A percentile compares a stretch with the other conserved stretches of the same genome.
phyloP scores from a whole-genome alignment of 2,329 filamentous ascomycete genomes.

The Diaporthe citri region DNA sequence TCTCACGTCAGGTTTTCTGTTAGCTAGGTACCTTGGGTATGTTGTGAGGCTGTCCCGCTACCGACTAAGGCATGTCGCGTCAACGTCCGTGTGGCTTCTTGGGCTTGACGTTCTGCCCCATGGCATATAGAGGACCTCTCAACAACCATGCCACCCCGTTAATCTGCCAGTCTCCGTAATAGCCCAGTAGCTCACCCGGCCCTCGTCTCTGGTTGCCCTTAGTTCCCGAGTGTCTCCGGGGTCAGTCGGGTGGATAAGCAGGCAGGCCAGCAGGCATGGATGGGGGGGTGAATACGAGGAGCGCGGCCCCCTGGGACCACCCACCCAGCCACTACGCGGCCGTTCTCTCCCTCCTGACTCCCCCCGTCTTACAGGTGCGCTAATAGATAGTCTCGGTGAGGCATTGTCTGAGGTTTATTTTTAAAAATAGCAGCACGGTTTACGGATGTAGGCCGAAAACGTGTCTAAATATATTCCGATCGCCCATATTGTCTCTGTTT shows the following conservation, averaged over 20 bases:
- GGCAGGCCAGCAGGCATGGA: constrained; percentile 10
- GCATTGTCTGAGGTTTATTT: constrained; percentile 22
- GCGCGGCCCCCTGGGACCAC: constrained; percentile 10
- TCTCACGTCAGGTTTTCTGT: background rate
- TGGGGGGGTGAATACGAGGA: constrained; percentile 30
- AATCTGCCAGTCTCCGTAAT: background rate
- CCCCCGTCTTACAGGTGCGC: constrained; percentile 22
- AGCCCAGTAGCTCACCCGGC: background rate
- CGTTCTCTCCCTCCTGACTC: background rate
- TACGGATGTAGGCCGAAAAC: constrained; percentile 26
- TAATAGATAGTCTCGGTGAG: constrained; percentile 20
- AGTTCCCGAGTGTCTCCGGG: background rate
- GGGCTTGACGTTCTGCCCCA: background rate
- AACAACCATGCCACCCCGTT: background rate
- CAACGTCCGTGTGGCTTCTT: background rate
- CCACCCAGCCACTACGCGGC: constrained; percentile 26
- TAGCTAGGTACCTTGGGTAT: background rate
- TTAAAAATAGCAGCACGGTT: constrained; percentile 27
- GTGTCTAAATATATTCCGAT: constrained; percentile 19
- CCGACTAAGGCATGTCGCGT: background rate
- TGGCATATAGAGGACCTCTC: background rate
- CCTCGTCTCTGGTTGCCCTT: background rate
- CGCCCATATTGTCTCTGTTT: background rate
- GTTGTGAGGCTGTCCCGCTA: background rate
- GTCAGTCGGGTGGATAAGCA: constrained; percentile 24